Evolutionary conservation across 768 basidiomycete genomes (phyloP), one percentile per base, ranked within the genome.

Genomic region (Pleurotus ostreatus): DNA sequence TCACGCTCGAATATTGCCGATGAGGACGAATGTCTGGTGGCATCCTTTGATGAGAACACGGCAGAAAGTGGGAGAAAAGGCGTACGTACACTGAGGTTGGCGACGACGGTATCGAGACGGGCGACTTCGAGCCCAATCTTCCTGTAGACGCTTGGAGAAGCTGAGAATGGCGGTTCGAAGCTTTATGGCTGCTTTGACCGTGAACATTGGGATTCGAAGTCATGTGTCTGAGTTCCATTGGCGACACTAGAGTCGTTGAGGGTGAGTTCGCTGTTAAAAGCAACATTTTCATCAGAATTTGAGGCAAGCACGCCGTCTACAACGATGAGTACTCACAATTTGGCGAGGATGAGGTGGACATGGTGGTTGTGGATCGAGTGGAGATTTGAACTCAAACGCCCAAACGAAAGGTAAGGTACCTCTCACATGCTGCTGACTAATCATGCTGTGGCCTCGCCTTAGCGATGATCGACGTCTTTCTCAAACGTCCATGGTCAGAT

Each of bases 1-100:
- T 95, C 92, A 37, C 92, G 84, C 70, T 95, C 92, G 58, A 95
- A 95, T 56, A 94, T 95, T 38, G 92, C 92, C 0, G 91, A 93
- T 0, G 89, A 90, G 0, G 89, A 90, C 0, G 90, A 93, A 63
- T 89, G 79, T 1, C 77, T 78, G 60, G 5, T 45, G 15, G 58
- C 20, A 23, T 44, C 26, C 37, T 60, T 61, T 12, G 65, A 57
- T 38, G 43, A 26, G 47, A 13, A 55, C 51, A 51, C 39, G 23
- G 18, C 15, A 26, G 48, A 40, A 51, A 25, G 30, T 26, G 38
- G 49, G 41, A 55, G 51, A 39, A 23, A 39, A 34, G 30, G 30
- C 34, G 41, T 44, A 71, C 85, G 58, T 76, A 88, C 85, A 89
- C 82, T 34, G 88, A 89, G 16, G 88, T 88, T 2, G 89, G 89